Conservation (phyloP, 2,329 filamentous ascomycete species). For the Plectosphaerella plurivora region DNA sequence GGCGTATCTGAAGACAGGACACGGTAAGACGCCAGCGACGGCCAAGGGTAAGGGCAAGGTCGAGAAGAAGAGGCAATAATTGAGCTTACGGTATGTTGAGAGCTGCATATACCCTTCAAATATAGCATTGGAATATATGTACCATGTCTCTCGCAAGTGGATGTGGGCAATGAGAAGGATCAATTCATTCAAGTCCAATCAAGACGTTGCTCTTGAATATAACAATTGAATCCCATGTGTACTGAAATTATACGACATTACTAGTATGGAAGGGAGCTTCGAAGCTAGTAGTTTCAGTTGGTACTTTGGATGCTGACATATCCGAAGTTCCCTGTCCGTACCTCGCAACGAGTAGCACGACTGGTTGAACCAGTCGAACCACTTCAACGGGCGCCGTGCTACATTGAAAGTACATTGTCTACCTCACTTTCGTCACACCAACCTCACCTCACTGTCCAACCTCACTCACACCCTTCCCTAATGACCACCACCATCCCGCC, state of each 20-base stretch:
- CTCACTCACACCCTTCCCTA: not conserved
- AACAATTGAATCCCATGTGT: no score
- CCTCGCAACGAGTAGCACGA: no score
- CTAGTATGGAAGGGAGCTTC: no score
- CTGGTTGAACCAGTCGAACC: no score
- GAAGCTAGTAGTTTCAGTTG: no score
- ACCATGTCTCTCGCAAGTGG: no score
- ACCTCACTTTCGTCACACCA: not conserved
- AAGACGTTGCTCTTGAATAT: no score
- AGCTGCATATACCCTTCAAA: not conserved
- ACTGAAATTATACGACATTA: no score
- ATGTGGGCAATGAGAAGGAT: no score
- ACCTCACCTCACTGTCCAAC: not conserved
- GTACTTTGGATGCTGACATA: no score
- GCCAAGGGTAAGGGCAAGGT: not conserved
- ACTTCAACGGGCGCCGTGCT: not conserved
- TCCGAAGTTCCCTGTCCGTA: no score
- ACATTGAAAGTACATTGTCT: not conserved
- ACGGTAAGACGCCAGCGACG: conserved; percentile 13
- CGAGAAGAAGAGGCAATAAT: conserved; percentile 10
- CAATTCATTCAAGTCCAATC: no score
- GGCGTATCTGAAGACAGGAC: conserved; percentile 28
- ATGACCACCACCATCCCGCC: not conserved
- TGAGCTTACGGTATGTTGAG: not conserved
- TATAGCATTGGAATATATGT: not conserved